phyloP scores from a whole-genome alignment of 371 early-diverging fungal species.

The Choanephora cucurbitarum region DNA sequence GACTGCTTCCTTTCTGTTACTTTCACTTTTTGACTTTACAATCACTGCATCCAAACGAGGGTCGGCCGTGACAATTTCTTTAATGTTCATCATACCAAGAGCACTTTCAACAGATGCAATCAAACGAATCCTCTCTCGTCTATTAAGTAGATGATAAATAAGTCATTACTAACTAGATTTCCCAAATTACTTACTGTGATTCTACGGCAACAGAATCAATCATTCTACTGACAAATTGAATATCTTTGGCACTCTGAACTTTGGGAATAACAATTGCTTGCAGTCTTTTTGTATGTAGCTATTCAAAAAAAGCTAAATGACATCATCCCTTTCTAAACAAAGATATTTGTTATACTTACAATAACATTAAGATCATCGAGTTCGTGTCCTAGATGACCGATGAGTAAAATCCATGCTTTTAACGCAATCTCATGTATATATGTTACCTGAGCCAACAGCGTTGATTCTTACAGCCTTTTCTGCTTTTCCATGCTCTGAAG shows the following conservation, averaged over 20 bases:
- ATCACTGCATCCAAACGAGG: slow-evolving; percentile 75
- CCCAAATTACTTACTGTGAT: slow-evolving; percentile 53
- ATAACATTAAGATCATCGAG: slow-evolving; percentile 80
- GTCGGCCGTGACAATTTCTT: slow-evolving; percentile 76
- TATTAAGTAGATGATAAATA: slow-evolving; percentile 9
- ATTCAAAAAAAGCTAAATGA: slow-evolving; percentile 6
- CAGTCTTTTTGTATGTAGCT: slow-evolving; percentile 72
- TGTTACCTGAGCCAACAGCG: slow-evolving; percentile 74
- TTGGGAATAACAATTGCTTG: slow-evolving; percentile 91
- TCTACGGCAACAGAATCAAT: slow-evolving; percentile 78
- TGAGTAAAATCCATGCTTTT: not conserved
- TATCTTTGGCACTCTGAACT: slow-evolving; percentile 78
- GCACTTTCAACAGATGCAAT: slow-evolving; percentile 90
- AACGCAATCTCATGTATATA: not conserved
- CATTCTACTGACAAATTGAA: slow-evolving; percentile 77
- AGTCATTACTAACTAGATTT: not conserved
- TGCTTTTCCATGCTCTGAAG: slow-evolving; percentile 64
- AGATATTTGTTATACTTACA: slow-evolving; percentile 39
- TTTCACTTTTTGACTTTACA: slow-evolving; percentile 43
- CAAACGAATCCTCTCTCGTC: slow-evolving; percentile 70
- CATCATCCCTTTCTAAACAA: slow-evolving; percentile 11
- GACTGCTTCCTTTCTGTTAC: not conserved
- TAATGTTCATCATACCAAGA: slow-evolving; percentile 81
- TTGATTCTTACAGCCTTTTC: slow-evolving; percentile 91
- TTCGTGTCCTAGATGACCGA: slow-evolving; percentile 60